Evolutionary conservation across 768 basidiomycete genomes (phyloP).

Genomic region (Trametes gibbosa): DNA sequence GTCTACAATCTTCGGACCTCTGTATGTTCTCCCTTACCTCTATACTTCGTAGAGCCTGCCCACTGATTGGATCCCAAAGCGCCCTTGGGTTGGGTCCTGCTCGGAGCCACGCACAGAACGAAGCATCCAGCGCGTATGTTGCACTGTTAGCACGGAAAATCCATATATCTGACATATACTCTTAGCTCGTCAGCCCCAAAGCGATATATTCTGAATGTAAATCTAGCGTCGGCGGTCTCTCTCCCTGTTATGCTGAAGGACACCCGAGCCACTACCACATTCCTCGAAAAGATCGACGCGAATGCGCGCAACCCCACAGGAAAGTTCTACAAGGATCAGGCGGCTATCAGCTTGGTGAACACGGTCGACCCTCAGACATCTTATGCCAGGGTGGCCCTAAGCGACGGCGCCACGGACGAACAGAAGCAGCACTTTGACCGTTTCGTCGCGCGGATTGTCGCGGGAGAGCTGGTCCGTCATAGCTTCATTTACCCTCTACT

Average conservation of each 20-base stretch:
- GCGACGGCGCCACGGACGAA: slow-evolving; percentile 37
- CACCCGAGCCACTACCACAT: slow-evolving; percentile 29
- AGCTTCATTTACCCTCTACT: slow-evolving; percentile 13
- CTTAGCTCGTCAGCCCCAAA: slow-evolving; percentile 27
- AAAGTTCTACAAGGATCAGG: slow-evolving; percentile 53
- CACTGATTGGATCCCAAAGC: slow-evolving; percentile 25
- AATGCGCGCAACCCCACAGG: slow-evolving; percentile 45
- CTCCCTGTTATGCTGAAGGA: slow-evolving; percentile 51
- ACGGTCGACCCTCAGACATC: slow-evolving; percentile 51
- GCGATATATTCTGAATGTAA: slow-evolving; percentile 40
- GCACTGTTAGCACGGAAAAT: too few species aligned
- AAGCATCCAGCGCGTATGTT: background rate
- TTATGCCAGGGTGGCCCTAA: slow-evolving; percentile 44
- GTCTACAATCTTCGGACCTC: slow-evolving; percentile 66
- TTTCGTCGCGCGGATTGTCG: slow-evolving; percentile 48
- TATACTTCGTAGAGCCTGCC: background rate
- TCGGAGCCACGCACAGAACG: background rate
- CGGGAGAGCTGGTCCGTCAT: slow-evolving; percentile 49
- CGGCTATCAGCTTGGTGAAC: slow-evolving; percentile 50
- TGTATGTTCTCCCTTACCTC: slow-evolving; percentile 41
- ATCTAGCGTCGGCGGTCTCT: slow-evolving; percentile 47
- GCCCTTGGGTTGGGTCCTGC: slow-evolving; percentile 30
- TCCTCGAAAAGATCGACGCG: slow-evolving; percentile 39
- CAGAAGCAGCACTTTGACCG: slow-evolving; percentile 47
- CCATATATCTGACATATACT: background rate